Percentiles rank a stretch among this genome's conserved stretches.
Conservation (phyloP, 345 rosid genomes). For the Aquilaria malaccensis region DNA sequence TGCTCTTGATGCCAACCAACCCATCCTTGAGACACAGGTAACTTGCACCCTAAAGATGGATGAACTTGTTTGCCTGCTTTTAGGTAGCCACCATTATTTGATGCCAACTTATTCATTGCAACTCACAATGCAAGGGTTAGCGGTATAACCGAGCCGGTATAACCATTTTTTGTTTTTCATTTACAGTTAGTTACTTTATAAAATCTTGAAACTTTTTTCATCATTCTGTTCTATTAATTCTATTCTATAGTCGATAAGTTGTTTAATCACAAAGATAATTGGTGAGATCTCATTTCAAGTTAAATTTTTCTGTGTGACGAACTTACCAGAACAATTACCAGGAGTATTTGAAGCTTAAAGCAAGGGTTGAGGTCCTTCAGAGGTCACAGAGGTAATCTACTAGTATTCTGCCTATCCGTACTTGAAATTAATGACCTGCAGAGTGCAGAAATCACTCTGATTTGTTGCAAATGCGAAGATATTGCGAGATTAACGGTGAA, state of each 20-base stretch:
- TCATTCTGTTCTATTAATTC: not conserved
- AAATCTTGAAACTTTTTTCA: not conserved
- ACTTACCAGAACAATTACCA: conserved; percentile 38
- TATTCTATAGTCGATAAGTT: too few species aligned
- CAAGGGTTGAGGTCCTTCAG: conserved; percentile 47
- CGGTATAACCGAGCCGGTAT: not conserved
- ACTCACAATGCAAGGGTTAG: not conserved
- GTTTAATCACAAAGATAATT: not conserved
- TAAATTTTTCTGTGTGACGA: not conserved
- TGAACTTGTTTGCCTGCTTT: too few species aligned
- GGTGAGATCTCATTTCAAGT: not conserved
- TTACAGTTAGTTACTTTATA: not conserved
- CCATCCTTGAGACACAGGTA: conserved; percentile 36
- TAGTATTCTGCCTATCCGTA: not conserved
- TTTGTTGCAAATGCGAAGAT: not conserved
- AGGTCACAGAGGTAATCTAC: conserved; percentile 37
- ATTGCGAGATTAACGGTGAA: not conserved
- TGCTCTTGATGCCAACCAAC: conserved; percentile 24
- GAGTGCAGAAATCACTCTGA: not conserved
- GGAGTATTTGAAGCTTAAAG: conserved; percentile 51
- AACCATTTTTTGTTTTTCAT: not conserved
- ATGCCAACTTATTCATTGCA: not conserved
- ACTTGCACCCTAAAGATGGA: not conserved
- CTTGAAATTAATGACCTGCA: not conserved
- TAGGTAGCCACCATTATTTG: too few species aligned